A percentile compares a stretch with the other conserved stretches of the same genome.
Evolutionary conservation across 140 eudicot genomes (phyloP).

Genomic region (Artemisia princeps): DNA sequence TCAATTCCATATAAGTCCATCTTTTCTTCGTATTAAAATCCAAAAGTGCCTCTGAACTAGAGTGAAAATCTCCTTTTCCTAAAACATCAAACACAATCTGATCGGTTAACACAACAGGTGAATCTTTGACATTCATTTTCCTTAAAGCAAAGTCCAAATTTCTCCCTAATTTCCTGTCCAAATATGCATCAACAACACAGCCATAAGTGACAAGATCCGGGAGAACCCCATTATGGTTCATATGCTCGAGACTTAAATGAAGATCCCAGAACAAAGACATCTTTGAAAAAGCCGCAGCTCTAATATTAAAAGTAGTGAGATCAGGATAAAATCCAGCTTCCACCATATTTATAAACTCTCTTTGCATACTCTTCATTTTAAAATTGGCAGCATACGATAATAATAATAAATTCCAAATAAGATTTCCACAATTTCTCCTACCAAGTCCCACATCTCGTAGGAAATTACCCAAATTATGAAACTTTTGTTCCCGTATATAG

Average conservation of each 20-base stretch:
- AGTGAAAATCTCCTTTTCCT: slow-evolving; percentile 92
- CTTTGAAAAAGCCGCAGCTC: slow-evolving; percentile 75
- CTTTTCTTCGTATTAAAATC: slow-evolving; percentile 42
- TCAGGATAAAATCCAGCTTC: slow-evolving; percentile 79
- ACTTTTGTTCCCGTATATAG: slow-evolving; percentile 61
- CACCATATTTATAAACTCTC: slow-evolving; percentile 74
- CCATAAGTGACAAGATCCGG: slow-evolving; percentile 96
- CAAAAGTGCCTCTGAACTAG: slow-evolving; percentile 54
- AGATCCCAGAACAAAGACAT: slow-evolving; percentile 93
- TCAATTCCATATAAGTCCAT: slow-evolving; percentile 62
- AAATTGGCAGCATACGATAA: slow-evolving; percentile 78
- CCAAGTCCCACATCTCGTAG: slow-evolving; percentile 76
- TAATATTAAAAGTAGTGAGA: slow-evolving; percentile 67
- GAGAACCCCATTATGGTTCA: slow-evolving; percentile 52
- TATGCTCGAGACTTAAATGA: slow-evolving; percentile 79
- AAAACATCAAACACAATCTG: slow-evolving; percentile 64
- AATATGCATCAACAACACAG: slow-evolving; percentile 79
- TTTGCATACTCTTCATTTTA: slow-evolving; percentile 90
- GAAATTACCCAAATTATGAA: slow-evolving; percentile 60
- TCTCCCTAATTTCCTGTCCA: slow-evolving; percentile 66
- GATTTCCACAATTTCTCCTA: slow-evolving; percentile 70
- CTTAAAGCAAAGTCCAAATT: slow-evolving; percentile 67
- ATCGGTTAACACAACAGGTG: slow-evolving; percentile 46
- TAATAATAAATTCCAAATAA: slow-evolving; percentile 75
- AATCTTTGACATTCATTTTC: slow-evolving; percentile 49